Evolutionary conservation across 768 basidiomycete genomes (phyloP).

Genomic region (Mycena galericulata): DNA sequence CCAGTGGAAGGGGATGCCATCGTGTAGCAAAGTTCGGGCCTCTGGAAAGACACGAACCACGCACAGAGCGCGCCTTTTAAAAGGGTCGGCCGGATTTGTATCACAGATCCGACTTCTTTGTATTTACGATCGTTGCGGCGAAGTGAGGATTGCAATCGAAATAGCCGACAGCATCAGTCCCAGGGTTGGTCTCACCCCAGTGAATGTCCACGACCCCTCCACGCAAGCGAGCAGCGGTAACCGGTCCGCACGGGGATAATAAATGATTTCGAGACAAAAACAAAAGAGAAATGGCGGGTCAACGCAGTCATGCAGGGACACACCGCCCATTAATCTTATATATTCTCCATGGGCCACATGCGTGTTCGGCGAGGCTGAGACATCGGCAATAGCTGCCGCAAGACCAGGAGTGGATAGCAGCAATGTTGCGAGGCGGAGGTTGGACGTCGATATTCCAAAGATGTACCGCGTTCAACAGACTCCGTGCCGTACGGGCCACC

Average conservation of each 20-base stretch:
- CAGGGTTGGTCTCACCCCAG: conserved; percentile 7
- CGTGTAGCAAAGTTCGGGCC: not conserved
- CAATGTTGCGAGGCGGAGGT: conserved; percentile 7
- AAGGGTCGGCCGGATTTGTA: conserved; percentile 1
- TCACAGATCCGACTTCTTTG: conserved; percentile 25
- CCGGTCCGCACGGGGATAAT: conserved; percentile 25
- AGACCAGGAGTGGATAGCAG: not conserved
- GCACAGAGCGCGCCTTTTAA: conserved; percentile 14
- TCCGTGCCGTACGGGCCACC: conserved; percentile 29
- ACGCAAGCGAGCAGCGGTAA: not conserved
- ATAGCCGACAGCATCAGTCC: conserved; percentile 18
- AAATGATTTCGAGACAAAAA: conserved; percentile 4
- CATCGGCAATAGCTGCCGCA: not conserved
- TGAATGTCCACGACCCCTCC: not conserved
- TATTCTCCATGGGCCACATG: conserved; percentile 21
- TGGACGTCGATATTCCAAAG: not conserved
- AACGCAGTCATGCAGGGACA: conserved; percentile 9
- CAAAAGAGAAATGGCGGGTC: conserved; percentile 21
- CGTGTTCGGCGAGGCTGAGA: conserved; percentile 26
- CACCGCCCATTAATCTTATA: conserved; percentile 22
- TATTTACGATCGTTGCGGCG: conserved; percentile 13
- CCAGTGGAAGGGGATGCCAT: not conserved
- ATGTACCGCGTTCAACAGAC: not conserved
- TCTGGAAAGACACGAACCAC: not conserved
- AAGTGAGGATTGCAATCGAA: not conserved